Evolutionary conservation across 495 filamentous ascomycete species (phyloP).

Genomic region (Aspergillus egyptiacus): DNA sequence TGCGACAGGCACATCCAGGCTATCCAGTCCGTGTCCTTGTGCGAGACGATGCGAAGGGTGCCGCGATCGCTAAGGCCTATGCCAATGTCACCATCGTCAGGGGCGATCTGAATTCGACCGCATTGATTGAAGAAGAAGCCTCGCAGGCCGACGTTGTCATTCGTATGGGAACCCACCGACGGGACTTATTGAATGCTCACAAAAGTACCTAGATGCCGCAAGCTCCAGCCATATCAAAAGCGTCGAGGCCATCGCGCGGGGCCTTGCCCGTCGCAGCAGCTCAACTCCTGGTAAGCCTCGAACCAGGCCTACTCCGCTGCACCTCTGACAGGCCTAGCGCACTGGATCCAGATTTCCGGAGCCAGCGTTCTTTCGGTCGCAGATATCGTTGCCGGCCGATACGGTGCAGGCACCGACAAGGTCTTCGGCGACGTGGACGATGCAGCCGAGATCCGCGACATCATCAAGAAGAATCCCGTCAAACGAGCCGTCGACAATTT

Average conservation of each 20-base stretch:
- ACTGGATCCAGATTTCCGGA: slow-evolving; percentile 34
- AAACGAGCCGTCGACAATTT: slow-evolving; percentile 50
- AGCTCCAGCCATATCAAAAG: slow-evolving; percentile 35
- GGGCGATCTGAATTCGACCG: slow-evolving; percentile 50
- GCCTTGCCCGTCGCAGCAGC: background rate
- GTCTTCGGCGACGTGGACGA: slow-evolving; percentile 23
- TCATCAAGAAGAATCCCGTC: slow-evolving; percentile 38
- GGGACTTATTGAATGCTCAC: background rate
- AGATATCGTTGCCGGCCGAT: slow-evolving; percentile 22
- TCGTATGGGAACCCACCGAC: slow-evolving; percentile 25
- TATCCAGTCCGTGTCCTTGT: slow-evolving; percentile 54
- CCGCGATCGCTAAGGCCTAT: slow-evolving; percentile 45
- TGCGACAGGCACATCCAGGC: slow-evolving; percentile 53
- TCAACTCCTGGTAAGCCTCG: background rate
- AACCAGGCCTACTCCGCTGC: too few species aligned
- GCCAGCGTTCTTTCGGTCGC: slow-evolving; percentile 27
- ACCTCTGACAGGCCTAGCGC: slow-evolving; percentile 8
- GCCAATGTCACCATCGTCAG: slow-evolving; percentile 38
- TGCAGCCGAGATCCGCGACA: slow-evolving; percentile 24
- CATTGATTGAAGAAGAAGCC: slow-evolving; percentile 38
- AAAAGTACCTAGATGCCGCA: slow-evolving; percentile 30
- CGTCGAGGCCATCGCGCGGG: slow-evolving; percentile 31
- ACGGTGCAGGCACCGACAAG: slow-evolving; percentile 22
- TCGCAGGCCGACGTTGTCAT: slow-evolving; percentile 44
- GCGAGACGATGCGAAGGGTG: slow-evolving; percentile 53